Evolutionary conservation across 1,284 basidiomycete genomes (phyloP), one percentile per base, ranked within the genome.

Genomic region (Rhodotorula sp.): DNA sequence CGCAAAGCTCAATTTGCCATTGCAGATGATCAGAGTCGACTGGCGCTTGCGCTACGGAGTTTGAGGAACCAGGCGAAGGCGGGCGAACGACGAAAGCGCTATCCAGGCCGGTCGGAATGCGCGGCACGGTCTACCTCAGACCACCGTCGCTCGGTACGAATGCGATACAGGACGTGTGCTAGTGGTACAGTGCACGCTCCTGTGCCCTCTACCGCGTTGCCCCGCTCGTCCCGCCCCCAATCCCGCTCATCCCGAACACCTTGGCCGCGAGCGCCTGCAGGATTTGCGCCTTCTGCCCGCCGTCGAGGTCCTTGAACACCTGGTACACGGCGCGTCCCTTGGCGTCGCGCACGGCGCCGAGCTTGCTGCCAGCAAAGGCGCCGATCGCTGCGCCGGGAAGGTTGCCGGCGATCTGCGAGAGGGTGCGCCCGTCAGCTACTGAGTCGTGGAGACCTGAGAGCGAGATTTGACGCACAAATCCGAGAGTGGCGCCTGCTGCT

Each of bases 251-350:
- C 0, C 92, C 92, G 48, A 98, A 82, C 19, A 98, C 92, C 82
- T 97, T 97, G 81, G 91, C 84, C 1, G 94, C 93, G 54, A 98
- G 83, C 12, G 90, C 91, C 54, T 89, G 89, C 59, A 98, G 83
- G 75, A 98, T 77, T 54, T 80, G 75, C 0, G 81, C 81, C 54
- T 80, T 91, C 90, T 97, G 79, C 14, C 70, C 75, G 54, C 64
- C 66, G 21, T 73, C 73, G 56, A 81, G 67, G 42, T 76, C 74
- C 87, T 94, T 84, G 81, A 99, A 99, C n/a, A 98, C 96, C 25
- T 90, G 85, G 16, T 91, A 92, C 34, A 97, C 93, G 73, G 89
- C 90, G 85, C 92, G 93, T n/a, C 85, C 93, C 83, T 96, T 96
- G 3, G 93, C 93, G 78, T 97, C 93, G 65, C 93, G 85, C 65